Evolutionary conservation across 495 filamentous ascomycete species (phyloP), one percentile per base, ranked within the genome.

Genomic region (Aspergillus funiculosus): DNA sequence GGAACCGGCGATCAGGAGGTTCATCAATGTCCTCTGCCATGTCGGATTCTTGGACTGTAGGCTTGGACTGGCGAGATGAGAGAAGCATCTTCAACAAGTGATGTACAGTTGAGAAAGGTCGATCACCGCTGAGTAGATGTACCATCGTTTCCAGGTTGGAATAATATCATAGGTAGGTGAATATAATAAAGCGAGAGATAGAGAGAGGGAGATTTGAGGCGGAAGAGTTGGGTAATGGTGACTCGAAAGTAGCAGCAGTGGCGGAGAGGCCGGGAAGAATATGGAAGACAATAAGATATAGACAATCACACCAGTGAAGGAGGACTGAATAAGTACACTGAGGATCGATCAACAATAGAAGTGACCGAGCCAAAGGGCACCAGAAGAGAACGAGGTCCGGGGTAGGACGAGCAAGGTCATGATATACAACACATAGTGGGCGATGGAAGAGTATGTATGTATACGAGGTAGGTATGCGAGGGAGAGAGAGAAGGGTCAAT

Each of bases 21-120:
- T 82, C 79, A 46, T 81, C 75, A 38, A 72, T 59, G 44, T 80
- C 79, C 48, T 73, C 69, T 22, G 56, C 46, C 55, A 73, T 37
- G 32, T 75, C 73, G 37, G 53, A 57, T 18, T 75, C 72, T 38
- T 72, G 71, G 15, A 58, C 60, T 15, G 57, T 40, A 6, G 61
- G 52, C 48, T 66, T 58, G 56, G 75, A 59, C 39, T 62, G 53
- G 38, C 63, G 61, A n/a, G 69, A 57, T 22, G 69, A 63, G 28
- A 73, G 53, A 15, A 73, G 54, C 69, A 73, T 71, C 59, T 68
- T 73, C 49, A 73, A 57, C n/a, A 71, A 38, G 47, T 67, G 66
- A 39, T 73, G 63, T 39, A 73, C 58, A 18, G 68, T 67, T 11
- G 55, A 46, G 45, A 67, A 66, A 21, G 60, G 51, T 57, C 67